Evolutionary conservation across 345 rosid genomes (phyloP), one percentile per base, ranked within the genome.

Genomic region (Arabidopsis thaliana): DNA sequence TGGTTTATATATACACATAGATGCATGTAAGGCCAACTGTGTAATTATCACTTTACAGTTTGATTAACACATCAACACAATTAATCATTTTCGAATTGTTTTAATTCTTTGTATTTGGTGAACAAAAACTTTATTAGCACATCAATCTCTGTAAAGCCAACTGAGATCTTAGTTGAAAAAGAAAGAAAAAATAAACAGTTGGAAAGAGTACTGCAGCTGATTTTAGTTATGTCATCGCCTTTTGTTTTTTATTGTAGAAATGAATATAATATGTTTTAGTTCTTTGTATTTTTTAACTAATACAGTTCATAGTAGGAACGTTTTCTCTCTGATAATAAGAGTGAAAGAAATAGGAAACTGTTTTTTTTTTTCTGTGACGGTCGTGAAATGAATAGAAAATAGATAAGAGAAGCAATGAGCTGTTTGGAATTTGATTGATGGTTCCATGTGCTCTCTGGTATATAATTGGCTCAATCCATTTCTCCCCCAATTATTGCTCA

Each of bases 381-480:
- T 30, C 37, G 59, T 30, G 59, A 55, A 30, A 32, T 55, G 59
- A 52, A 63, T 28, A 42, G 49, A 44, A 5, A 13, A 14, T 16
- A 49, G n/a, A 72, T 56, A 9, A 32, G 42, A 62, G 34, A 62
- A 16, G 37, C 45, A 55, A 45, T 65, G 66, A 55, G 65, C 57
- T 73, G 71, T 53, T 56, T 64, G 55, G 40, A 53, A 52, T 32
- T 44, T 72, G 77, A 50, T 51, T 50, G 62, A 53, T 36, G 11
- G 50, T 50, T 45, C 78, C 78, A 74, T 74, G 78, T 74, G 78
- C 65, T 56, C 49, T 41, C 14, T 22, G 33, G 4, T 61, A 51
- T 52, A 41, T 71, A 3, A 37, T 61, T 61, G 51, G 37, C 58
- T 58, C 25, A 44, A 2, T 51, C 61, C 42, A 25, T 30, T 32